Evolutionary conservation across 2,329 filamentous ascomycete species (phyloP).

Genomic region (Arthrobotrys entomopaga): DNA sequence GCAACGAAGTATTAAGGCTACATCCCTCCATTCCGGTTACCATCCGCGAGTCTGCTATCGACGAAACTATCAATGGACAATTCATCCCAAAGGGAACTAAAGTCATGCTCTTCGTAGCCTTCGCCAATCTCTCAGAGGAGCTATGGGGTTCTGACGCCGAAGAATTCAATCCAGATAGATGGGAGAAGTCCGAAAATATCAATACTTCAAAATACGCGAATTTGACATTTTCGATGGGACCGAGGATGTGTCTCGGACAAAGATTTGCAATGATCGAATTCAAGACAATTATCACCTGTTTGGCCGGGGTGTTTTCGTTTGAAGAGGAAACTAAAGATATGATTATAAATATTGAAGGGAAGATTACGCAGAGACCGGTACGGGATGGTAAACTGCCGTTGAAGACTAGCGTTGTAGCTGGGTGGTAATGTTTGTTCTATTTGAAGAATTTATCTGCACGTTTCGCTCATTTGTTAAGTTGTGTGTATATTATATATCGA

Average conservation of each 20-base stretch:
- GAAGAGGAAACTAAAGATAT: constrained; percentile 12
- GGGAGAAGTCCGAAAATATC: constrained; percentile 65
- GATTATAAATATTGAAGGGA: constrained; percentile 3
- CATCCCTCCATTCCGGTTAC: constrained; percentile 78
- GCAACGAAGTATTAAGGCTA: constrained; percentile 79
- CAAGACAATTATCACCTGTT: constrained; percentile 10
- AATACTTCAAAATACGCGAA: constrained; percentile 69
- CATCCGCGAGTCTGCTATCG: constrained; percentile 71
- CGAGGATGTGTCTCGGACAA: constrained; percentile 5
- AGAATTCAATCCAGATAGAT: constrained; percentile 81
- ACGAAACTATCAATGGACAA: constrained; percentile 74
- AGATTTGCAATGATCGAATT: constrained; percentile 8
- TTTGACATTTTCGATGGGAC: constrained; percentile 10
- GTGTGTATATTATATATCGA: too few relatives aligned
- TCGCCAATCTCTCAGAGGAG: constrained; percentile 74
- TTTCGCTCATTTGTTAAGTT: too few relatives aligned
- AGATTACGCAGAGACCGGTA: constrained; percentile 5
- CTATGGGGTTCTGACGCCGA: constrained; percentile 81
- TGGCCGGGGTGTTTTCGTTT: constrained; percentile 7
- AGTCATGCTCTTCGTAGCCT: constrained; percentile 72
- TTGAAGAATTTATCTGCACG: too few relatives aligned
- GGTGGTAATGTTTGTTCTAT: too few relatives aligned
- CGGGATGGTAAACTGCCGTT: constrained; percentile 42
- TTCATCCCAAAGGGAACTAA: constrained; percentile 76
- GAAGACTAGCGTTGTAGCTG: too few relatives aligned